Base-by-base conservation (phyloP, 129 eudicot genomes). In the Centaurea solstitialis region DNA sequence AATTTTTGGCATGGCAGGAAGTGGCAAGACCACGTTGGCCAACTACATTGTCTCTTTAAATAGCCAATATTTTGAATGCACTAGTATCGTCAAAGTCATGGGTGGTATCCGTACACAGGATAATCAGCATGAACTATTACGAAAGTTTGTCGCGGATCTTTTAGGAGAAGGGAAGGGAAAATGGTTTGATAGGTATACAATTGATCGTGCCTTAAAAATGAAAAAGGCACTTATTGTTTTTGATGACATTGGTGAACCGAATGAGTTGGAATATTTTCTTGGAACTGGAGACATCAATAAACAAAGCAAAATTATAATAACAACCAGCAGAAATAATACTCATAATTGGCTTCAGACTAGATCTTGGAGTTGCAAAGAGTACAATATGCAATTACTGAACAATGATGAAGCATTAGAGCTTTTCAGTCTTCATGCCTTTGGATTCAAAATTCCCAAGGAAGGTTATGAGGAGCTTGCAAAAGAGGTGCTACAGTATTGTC, bases 211-310 rank as follows among this genome's bases (percentile, higher is more conserved):
- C 37, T 67, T 67, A 26, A 7, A 23, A 10, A 23, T 18, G 21
- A 67, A 67, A 22, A 67, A 38, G 72, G 21, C 28, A 18, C 72
- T 67, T 10, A 23, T 67, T 11, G 72, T 68, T 78, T 28, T 68
- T 5, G 82, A 68, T 23, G 81, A 68, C 22, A 62, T 78, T 9
- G 65, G 17, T 24, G 59, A 78, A 28, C 28, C 43, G 3, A 43
- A 15, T 7, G 24, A 73, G 10, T n/a, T 78, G 40, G 47, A 18
- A 1, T 6, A 61, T 20, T 17, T 76, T 9, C 72, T 76, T 4
- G 12, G 33, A 7, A 53, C 17, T 53, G 20, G 21, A 8, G n/a
- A 53, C 17, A 53, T 53, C 6, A 53, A 53, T 53, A 20, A 18
- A 53, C 21, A 21, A 53, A 53, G 64, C 22, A 53, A 53, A 20